Percentiles rank a stretch among this genome's conserved stretches.
Evolutionary conservation across 106 monocot genomes (phyloP).

Genomic region (Dendrobium huoshanense): DNA sequence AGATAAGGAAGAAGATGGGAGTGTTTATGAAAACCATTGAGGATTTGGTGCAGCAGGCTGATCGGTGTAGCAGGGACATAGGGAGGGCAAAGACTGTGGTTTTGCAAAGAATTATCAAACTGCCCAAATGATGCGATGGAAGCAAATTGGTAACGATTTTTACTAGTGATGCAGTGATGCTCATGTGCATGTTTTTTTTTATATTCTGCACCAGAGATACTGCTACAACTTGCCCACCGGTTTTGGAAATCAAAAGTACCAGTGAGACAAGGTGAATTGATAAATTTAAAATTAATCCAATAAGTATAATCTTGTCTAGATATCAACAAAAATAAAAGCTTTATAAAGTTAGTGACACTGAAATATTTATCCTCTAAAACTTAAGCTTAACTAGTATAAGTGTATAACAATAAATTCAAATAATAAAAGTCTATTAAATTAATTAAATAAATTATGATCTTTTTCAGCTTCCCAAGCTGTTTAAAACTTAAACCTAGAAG

Average conservation of each 20-base stretch:
- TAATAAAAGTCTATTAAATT: too few relatives aligned
- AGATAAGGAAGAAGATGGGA: constrained; percentile 56
- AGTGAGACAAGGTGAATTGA: not conserved
- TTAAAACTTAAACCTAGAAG: too few relatives aligned
- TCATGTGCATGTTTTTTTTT: not conserved
- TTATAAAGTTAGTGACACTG: too few relatives aligned
- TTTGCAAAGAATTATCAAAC: constrained; percentile 29
- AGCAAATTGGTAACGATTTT: not conserved
- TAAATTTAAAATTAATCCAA: not conserved
- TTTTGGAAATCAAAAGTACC: not conserved
- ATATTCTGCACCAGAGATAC: not conserved
- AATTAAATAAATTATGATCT: too few relatives aligned
- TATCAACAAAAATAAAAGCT: not conserved
- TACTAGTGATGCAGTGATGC: not conserved
- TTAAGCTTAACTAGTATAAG: too few relatives aligned
- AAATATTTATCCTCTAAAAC: too few relatives aligned
- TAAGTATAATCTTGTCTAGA: not conserved
- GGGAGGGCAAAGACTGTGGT: constrained; percentile 58
- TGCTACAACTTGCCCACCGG: not conserved
- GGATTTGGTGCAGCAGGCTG: constrained; percentile 51
- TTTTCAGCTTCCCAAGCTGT: too few relatives aligned
- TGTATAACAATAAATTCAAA: too few relatives aligned
- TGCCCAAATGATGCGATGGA: not conserved
- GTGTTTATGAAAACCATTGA: constrained; percentile 53
- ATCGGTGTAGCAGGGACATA: constrained; percentile 58